These are phyloP conservation scores for Kodamaea plutei DNA, from an alignment of 1,139 yeast genomes.

Conservation along the genomic window DNA sequence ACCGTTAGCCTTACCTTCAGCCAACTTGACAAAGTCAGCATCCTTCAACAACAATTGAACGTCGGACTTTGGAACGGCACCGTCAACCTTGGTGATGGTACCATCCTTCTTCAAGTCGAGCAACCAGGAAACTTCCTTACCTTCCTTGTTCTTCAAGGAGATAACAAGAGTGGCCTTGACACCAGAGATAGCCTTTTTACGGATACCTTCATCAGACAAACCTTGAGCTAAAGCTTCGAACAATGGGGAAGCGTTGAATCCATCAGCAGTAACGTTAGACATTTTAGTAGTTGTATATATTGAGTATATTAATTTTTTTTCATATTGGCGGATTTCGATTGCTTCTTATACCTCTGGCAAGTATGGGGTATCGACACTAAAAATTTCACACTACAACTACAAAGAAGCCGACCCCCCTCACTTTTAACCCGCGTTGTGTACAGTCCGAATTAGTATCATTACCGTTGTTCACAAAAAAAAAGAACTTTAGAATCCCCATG, in stretches of 20 bases:
- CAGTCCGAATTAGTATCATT: no score
- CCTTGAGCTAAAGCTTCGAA: conserved; percentile 41
- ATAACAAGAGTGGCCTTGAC: conserved; percentile 66
- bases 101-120: conserved; percentile 71
- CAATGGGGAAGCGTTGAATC: conserved; percentile 47
- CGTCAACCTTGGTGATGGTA: conserved; percentile 44
- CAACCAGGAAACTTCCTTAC: conserved; percentile 63
- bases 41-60: conserved; percentile 65
- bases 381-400: conserved; percentile 8
- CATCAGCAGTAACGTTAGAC: conserved; percentile 43
- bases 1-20: conserved; percentile 75
- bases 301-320: conserved; percentile 1
- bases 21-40: conserved; percentile 62
- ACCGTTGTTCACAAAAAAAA: background rate
- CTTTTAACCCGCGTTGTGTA: conserved; percentile 1
- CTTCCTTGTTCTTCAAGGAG: conserved; percentile 65
- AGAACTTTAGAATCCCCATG: no score
- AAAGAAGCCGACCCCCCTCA: conserved; percentile 6
- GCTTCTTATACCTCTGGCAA: conserved; percentile 7
- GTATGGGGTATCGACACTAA: conserved; percentile 10
- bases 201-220: conserved; percentile 36
- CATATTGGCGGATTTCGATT: conserved; percentile 5
- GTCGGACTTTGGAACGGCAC: conserved; percentile 52
- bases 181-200: conserved; percentile 41
- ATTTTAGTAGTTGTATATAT: conserved; percentile 13